Evolutionary conservation across 208 protist species (phyloP).

Genomic region (Trypanosoma avium): DNA sequence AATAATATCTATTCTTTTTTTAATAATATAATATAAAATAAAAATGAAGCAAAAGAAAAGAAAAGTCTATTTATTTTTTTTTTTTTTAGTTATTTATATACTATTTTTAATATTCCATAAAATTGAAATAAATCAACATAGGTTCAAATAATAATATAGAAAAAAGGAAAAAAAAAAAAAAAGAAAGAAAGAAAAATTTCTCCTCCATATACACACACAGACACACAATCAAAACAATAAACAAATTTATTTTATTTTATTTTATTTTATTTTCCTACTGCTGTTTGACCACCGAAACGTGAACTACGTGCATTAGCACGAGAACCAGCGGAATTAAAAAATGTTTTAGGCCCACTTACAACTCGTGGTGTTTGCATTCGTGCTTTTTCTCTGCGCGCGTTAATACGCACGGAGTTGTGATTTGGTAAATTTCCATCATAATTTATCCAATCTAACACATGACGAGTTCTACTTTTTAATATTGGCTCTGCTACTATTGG

Average conservation of each 20-base stretch:
- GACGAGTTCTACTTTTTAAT: conserved; percentile 59
- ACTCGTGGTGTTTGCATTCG: conserved; percentile 64
- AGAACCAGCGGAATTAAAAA: conserved; percentile 84
- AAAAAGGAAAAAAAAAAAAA: conserved; percentile 18
- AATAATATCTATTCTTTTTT: background rate
- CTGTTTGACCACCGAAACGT: conserved; percentile 51
- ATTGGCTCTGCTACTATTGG: conserved; percentile 47
- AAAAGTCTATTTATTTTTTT: no score
- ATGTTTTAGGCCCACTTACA: conserved; percentile 50
- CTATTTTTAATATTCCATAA: no score
- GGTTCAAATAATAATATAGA: background rate
- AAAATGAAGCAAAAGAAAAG: no score
- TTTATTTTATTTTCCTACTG: conserved; percentile 17
- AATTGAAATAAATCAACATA: no score
- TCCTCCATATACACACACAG: background rate
- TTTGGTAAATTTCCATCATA: conserved; percentile 85
- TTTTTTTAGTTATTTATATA: background rate
- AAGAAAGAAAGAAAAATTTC: conserved; percentile 7
- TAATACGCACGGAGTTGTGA: conserved; percentile 71
- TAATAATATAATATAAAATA: no score
- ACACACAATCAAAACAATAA: background rate
- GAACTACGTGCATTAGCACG: conserved; percentile 74
- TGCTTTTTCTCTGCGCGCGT: conserved; percentile 64
- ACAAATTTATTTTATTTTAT: no score
- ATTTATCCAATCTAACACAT: conserved; percentile 85